Conservation (phyloP, 2,329 filamentous ascomycete species). For the Botrytis squamosa region DNA sequence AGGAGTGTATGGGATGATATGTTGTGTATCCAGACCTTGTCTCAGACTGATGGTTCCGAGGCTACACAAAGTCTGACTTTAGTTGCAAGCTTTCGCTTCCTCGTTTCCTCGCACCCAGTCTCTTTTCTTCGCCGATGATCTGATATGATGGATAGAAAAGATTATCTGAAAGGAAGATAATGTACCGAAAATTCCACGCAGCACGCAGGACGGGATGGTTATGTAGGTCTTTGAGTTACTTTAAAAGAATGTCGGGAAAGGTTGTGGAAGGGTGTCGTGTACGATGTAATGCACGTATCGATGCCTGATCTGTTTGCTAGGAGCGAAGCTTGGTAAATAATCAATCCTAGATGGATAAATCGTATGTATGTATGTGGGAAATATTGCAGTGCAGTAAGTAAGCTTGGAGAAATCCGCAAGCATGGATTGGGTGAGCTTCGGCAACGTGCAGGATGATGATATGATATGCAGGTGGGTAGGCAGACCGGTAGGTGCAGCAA, state of each 20-base stretch:
- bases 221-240: not conserved
- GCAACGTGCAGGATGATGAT: constrained; percentile 13
- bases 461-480: constrained; percentile 15
- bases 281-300: constrained; percentile 12
- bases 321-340: not conserved
- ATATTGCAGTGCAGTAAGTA: constrained; percentile 1
- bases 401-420: not conserved
- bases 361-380: not conserved
- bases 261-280: constrained; percentile 12
- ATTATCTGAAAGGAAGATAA: constrained; percentile 6
- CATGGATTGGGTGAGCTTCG: constrained; percentile 13
- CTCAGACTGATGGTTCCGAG: constrained; percentile 11
- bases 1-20: constrained; percentile 8
- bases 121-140: not conserved
- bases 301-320: constrained; percentile 10
- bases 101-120: constrained; percentile 8
- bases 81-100: constrained; percentile 4
- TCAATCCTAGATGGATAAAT: not conserved
- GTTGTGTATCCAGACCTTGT: constrained; percentile 17
- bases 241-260: constrained; percentile 7
- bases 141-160: constrained; percentile 7
- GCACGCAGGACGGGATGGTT: constrained; percentile 10
- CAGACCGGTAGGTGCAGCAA: constrained; percentile 6
- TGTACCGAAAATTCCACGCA: constrained; percentile 18
- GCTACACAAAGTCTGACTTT: not conserved